Percentiles rank a stretch among this genome's conserved stretches.
phyloP scores from a whole-genome alignment of 129 eudicot species.

The Erigeron canadensis region DNA sequence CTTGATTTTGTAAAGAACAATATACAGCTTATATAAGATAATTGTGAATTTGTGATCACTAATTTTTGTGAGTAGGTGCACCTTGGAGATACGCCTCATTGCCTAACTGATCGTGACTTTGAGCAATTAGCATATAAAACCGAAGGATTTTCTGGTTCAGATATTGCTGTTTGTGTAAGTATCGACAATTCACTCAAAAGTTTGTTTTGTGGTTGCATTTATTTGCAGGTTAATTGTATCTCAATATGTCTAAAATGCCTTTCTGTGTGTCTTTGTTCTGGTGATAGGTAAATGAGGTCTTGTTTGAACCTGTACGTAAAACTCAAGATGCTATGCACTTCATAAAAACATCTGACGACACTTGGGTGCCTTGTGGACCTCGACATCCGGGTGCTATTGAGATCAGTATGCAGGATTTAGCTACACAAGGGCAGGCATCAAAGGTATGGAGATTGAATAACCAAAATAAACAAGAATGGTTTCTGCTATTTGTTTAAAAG shows the following conservation, averaged over 20 bases:
- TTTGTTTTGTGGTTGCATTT: background rate
- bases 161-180: slow-evolving; percentile 68
- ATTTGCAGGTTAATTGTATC: background rate
- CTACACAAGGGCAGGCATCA: slow-evolving; percentile 53
- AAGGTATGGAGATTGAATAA: slow-evolving; percentile 36
- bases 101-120: slow-evolving; percentile 50
- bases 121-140: slow-evolving; percentile 49
- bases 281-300: slow-evolving; percentile 53
- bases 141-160: slow-evolving; percentile 66
- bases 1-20: background rate
- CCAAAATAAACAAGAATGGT: background rate
- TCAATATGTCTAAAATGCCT: slow-evolving; percentile 4
- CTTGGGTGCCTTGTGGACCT: slow-evolving; percentile 62
- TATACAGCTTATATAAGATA: background rate
- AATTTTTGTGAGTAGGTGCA: slow-evolving; percentile 41
- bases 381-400: slow-evolving; percentile 60
- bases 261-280: slow-evolving; percentile 1
- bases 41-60: slow-evolving; percentile 3
- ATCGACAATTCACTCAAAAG: background rate
- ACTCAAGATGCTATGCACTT: slow-evolving; percentile 63
- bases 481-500: background rate
- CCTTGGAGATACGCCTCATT: slow-evolving; percentile 62
- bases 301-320: slow-evolving; percentile 65
- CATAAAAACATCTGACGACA: slow-evolving; percentile 34
- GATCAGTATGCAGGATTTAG: slow-evolving; percentile 62